Conservation (phyloP, 108 stramenopile genomes). For the Fistulifera solaris region DNA sequence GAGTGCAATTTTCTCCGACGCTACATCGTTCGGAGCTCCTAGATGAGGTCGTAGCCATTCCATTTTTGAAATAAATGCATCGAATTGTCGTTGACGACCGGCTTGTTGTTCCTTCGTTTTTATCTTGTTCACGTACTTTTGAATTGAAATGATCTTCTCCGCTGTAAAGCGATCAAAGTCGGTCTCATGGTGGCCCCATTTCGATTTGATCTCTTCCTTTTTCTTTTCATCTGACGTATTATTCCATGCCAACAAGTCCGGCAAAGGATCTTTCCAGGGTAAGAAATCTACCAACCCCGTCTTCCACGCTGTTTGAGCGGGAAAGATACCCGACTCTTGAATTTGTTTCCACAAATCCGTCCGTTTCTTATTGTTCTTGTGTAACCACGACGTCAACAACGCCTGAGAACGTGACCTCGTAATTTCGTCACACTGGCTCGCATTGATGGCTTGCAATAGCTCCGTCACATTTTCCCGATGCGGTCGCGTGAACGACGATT, state of each 20-base stretch:
- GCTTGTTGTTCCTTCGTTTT: conserved; percentile 7
- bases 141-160: conserved; percentile 15
- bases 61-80: neutral
- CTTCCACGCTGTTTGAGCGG: conserved; percentile 40
- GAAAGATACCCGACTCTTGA: conserved; percentile 51
- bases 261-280: conserved; percentile 38
- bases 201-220: conserved; percentile 7
- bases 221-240: conserved; percentile 3
- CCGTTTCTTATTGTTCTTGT: neutral
- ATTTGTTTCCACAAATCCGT: conserved; percentile 51
- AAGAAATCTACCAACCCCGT: conserved; percentile 57
- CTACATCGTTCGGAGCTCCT: conserved; percentile 5
- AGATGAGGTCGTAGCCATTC: neutral
- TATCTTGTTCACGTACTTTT: conserved; percentile 21
- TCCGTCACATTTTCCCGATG: conserved; percentile 41
- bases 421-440: conserved; percentile 38
- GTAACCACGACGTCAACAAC: conserved; percentile 8
- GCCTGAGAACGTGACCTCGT: conserved; percentile 23
- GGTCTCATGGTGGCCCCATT: conserved; percentile 13
- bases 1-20: conserved; percentile 37
- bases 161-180: conserved; percentile 27
- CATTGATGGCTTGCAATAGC: conserved; percentile 35
- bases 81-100: neutral
- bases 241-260: conserved; percentile 35
- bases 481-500: conserved; percentile 33